Conservation (phyloP, 306 rosid genomes). For the Cicer cuneatum region DNA sequence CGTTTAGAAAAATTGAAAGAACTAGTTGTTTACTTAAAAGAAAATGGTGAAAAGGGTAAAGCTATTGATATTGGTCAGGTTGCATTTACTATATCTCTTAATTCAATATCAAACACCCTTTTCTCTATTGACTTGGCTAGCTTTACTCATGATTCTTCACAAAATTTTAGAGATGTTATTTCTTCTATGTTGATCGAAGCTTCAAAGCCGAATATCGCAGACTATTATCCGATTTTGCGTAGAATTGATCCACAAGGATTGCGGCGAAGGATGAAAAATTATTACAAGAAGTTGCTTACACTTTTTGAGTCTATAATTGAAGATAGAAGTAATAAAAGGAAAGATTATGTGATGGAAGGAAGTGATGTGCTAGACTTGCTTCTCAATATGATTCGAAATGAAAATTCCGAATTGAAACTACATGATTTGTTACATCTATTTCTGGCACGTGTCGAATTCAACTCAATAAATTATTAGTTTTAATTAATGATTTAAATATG, state of each 20-base stretch:
- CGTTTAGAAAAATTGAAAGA: slow-evolving; percentile 18
- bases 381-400: neutral
- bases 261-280: slow-evolving; percentile 21
- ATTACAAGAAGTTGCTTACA: neutral
- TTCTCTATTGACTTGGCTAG: slow-evolving; percentile 41
- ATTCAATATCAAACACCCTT: slow-evolving; percentile 42
- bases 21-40: slow-evolving; percentile 4
- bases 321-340: slow-evolving; percentile 18
- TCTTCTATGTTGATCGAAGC: neutral
- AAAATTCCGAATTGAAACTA: slow-evolving; percentile 29
- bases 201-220: slow-evolving; percentile 36
- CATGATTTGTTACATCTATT: slow-evolving; percentile 39
- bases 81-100: slow-evolving; percentile 36
- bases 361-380: slow-evolving; percentile 39
- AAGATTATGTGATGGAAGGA: neutral
- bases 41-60: slow-evolving; percentile 1
- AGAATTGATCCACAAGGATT: slow-evolving; percentile 43
- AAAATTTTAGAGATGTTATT: slow-evolving; percentile 28
- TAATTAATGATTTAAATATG: no score
- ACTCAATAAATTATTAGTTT: no score
- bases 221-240: slow-evolving; percentile 38
- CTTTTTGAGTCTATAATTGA: slow-evolving; percentile 29
- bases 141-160: neutral
- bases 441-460: slow-evolving; percentile 17
- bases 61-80: slow-evolving; percentile 39